phyloP scores from a whole-genome alignment of 1,284 basidiomycete species.

The Leccinum pachyderme region DNA sequence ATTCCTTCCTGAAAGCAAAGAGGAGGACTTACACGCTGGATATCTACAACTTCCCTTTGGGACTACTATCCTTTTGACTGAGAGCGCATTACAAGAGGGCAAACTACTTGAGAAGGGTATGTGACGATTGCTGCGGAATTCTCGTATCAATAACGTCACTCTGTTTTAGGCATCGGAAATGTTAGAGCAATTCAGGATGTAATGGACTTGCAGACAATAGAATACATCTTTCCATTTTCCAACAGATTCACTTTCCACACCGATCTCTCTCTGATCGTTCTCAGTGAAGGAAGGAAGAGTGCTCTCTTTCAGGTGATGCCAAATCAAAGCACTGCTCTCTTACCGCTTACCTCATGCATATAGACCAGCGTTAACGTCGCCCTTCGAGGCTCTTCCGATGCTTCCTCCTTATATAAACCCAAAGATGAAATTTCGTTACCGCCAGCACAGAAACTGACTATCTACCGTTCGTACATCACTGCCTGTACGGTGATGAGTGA shows the following conservation, averaged over 20 bases:
- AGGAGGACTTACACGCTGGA: conserved; percentile 76
- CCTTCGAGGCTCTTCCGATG: conserved; percentile 32
- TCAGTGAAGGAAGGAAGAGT: conserved; percentile 67
- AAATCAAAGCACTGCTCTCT: not conserved
- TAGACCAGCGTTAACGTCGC: conserved; percentile 58
- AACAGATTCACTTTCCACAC: conserved; percentile 75
- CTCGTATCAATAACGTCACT: not conserved
- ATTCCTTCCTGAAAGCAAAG: conserved; percentile 66
- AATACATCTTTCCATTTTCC: conserved; percentile 76
- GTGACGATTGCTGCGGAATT: conserved; percentile 7
- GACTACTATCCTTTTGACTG: conserved; percentile 64
- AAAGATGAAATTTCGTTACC: conserved; percentile 45
- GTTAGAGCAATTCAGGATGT: conserved; percentile 68
- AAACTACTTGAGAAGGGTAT: conserved; percentile 60
- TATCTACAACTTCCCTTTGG: conserved; percentile 70
- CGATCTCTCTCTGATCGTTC: conserved; percentile 64
- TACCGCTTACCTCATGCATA: not conserved
- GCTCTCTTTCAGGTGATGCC: conserved; percentile 59
- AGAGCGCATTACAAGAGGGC: conserved; percentile 66
- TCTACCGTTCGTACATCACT: conserved; percentile 56
- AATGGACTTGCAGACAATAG: conserved; percentile 67
- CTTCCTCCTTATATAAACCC: conserved; percentile 46
- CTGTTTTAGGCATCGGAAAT: conserved; percentile 59
- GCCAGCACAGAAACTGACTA: conserved; percentile 41
- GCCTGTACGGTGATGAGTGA: conserved; percentile 46